Evolutionary conservation across 2,329 filamentous ascomycete species (phyloP).

Genomic region (Aspergillus melleus): DNA sequence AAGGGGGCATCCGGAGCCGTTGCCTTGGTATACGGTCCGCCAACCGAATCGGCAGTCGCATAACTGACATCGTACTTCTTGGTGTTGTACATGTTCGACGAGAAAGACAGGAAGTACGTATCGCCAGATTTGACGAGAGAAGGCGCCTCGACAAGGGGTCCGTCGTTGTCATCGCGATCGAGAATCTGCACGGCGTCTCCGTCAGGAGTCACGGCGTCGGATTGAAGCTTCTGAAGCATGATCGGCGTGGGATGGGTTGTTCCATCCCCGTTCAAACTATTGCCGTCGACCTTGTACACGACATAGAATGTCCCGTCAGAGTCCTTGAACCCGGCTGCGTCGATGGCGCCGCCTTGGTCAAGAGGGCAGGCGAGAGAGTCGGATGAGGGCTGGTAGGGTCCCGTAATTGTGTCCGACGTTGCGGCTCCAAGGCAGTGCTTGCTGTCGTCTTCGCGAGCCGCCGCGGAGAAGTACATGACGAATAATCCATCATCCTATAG

Average conservation of each 20-base stretch:
- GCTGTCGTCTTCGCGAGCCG: conserved; percentile 24
- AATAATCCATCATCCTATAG: conserved; percentile 44
- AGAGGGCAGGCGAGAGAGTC: conserved; percentile 52
- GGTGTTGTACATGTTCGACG: conserved; percentile 55
- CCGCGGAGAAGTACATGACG: conserved; percentile 59
- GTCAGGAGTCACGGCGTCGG: conserved; percentile 51
- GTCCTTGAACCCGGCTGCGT: conserved; percentile 54
- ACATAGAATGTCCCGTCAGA: conserved; percentile 58
- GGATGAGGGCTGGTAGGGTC: conserved; percentile 51
- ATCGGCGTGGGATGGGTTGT: conserved; percentile 50
- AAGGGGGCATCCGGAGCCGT: conserved; percentile 25
- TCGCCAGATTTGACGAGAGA: conserved; percentile 48
- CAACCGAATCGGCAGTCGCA: conserved; percentile 43
- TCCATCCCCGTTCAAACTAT: conserved; percentile 44
- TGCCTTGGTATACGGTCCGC: conserved; percentile 32
- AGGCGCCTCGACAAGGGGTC: conserved; percentile 59
- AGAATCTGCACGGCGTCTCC: conserved; percentile 53
- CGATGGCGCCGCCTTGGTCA: conserved; percentile 58
- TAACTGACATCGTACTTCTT: conserved; percentile 57
- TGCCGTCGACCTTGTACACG: conserved; percentile 64
- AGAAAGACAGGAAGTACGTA: conserved; percentile 58
- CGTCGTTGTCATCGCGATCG: conserved; percentile 59
- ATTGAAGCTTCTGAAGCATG: conserved; percentile 54
- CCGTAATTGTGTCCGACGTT: conserved; percentile 44
- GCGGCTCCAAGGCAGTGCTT: conserved; percentile 60